Conservation (phyloP, 306 rosid species). For the Quercus gilva region DNA sequence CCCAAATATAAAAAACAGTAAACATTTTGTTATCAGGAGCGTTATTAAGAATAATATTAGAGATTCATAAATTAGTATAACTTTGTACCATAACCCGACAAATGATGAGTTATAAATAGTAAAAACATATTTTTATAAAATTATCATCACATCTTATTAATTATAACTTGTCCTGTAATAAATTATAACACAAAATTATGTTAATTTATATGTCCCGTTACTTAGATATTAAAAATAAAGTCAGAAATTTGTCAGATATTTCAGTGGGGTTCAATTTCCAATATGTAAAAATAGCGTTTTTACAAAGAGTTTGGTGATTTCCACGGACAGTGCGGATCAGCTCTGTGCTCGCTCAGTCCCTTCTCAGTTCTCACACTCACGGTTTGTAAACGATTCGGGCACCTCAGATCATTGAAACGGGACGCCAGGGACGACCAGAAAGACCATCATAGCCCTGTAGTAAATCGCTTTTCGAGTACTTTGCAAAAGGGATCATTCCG, state of each 20-base stretch:
- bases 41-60: conserved; percentile 19
- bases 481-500: too few species aligned
- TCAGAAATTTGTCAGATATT: conserved; percentile 22
- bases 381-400: too few species aligned
- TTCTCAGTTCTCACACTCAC: background rate
- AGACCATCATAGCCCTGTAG: too few species aligned
- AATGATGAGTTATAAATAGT: accelerated
- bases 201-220: too few species aligned
- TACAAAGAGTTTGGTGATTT: background rate
- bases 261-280: conserved; percentile 41
- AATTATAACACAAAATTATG: too few species aligned
- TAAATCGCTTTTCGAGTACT: too few species aligned
- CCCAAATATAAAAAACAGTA: background rate
- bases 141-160: accelerated
- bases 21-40: conserved; percentile 5
- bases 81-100: accelerated
- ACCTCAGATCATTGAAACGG: too few species aligned
- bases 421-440: too few species aligned
- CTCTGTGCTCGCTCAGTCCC: background rate
- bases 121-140: accelerated
- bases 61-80: background rate
- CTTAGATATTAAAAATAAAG: conserved; percentile 2
- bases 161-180: accelerated
- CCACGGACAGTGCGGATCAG: conserved; percentile 5
- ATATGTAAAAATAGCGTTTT: conserved; percentile 20